These are phyloP conservation scores for Mallotus repandus DNA, from an alignment of 441 rosid species.

Conservation along the genomic window DNA sequence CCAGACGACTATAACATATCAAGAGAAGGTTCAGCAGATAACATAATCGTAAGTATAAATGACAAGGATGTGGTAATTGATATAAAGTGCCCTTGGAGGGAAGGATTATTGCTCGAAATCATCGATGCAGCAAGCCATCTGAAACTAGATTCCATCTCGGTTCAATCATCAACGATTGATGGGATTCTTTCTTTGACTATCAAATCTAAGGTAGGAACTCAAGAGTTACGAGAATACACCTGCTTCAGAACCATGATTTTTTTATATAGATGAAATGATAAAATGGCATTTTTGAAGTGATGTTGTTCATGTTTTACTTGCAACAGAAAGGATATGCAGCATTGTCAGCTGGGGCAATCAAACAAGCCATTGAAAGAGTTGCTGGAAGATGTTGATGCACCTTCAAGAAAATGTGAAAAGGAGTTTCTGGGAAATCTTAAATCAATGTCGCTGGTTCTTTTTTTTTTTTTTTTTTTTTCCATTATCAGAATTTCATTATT, in stretches of 20 bases:
- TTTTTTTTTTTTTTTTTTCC: background rate
- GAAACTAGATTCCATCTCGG: conserved; percentile 69
- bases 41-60: conserved; percentile 41
- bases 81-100: conserved; percentile 75
- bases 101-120: conserved; percentile 76
- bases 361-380: conserved; percentile 54
- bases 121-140: conserved; percentile 63
- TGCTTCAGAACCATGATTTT: background rate
- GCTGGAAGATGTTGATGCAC: conserved; percentile 47
- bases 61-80: conserved; percentile 62
- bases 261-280: too few species aligned
- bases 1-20: conserved; percentile 32
- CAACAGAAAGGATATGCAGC: conserved; percentile 56
- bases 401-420: too few species aligned
- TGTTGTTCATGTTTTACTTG: conserved; percentile 16
- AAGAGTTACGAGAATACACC: background rate
- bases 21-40: conserved; percentile 41
- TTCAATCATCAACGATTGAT: conserved; percentile 62
- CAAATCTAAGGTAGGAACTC: conserved; percentile 60
- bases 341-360: conserved; percentile 48
- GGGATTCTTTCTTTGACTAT: conserved; percentile 67
- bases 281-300: background rate
- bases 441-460: background rate
- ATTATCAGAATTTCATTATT: conserved; percentile 13
- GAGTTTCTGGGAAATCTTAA: background rate